Percentiles rank a stretch among this genome's conserved stretches.
phyloP scores from a whole-genome alignment of 805 yeast genomes.

The Wickerhamiella azyma region DNA sequence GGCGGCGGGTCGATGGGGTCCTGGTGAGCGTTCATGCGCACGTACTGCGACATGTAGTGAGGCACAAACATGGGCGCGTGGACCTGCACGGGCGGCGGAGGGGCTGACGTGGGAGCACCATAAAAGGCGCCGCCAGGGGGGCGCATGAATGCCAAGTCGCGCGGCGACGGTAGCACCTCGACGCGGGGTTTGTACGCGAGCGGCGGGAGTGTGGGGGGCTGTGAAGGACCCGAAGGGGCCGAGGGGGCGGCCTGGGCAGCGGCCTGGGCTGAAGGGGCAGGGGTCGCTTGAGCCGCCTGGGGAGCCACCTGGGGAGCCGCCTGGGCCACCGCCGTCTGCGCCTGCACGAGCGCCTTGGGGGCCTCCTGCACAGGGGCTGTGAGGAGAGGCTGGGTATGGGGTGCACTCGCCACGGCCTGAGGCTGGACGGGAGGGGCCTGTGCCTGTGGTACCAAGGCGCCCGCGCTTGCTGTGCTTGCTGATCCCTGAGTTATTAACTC shows the following conservation, averaged over 20 bases:
- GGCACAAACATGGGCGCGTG: constrained; percentile 7
- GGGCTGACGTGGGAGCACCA: neutral
- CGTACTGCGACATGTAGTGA: constrained; percentile 1
- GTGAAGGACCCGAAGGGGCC: neutral
- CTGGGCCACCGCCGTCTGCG: no score
- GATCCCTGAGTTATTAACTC: neutral
- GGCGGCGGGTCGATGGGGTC: constrained; percentile 1
- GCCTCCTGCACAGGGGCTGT: no score
- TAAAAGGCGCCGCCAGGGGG: neutral
- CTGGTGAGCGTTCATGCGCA: constrained; percentile 1
- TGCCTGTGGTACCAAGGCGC: no score
- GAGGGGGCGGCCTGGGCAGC: neutral
- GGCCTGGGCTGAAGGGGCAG: neutral
- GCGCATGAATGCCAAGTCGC: neutral
- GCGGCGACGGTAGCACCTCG: neutral
- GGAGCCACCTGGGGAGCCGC: neutral
- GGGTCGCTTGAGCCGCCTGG: neutral
- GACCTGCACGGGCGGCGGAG: constrained; percentile 5
- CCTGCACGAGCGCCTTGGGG: neutral
- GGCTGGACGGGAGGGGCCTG: no score
- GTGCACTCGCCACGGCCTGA: neutral
- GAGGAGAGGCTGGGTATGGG: no score
- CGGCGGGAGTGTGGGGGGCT: neutral
- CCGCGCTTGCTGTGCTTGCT: no score
- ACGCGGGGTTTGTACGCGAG: neutral